phyloP scores from a whole-genome alignment of 306 rosid species.

The Cucumis hystrix region DNA sequence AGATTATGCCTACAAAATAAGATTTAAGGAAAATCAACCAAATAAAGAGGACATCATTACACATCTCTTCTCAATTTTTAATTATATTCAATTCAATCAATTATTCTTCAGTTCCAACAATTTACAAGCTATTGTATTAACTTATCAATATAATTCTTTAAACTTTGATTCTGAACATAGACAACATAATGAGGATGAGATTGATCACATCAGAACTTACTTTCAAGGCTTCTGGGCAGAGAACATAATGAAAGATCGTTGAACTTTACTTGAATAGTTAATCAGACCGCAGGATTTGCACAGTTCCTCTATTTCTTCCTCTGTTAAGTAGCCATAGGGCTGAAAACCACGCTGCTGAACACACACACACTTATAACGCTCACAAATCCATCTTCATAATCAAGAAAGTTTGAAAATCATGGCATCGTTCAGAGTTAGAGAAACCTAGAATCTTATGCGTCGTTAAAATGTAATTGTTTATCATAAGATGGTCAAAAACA shows the following conservation, averaged over 20 bases:
- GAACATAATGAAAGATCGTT: conserved; percentile 66
- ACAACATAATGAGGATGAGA: conserved; percentile 1
- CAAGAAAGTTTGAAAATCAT: background rate
- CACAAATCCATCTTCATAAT: background rate
- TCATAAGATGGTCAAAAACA: background rate
- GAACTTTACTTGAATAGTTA: conserved; percentile 56
- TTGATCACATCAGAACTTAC: background rate
- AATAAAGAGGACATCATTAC: background rate
- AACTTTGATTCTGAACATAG: background rate
- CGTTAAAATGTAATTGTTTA: background rate
- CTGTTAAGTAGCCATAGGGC: conserved; percentile 30
- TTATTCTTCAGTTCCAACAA: background rate
- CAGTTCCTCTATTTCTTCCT: conserved; percentile 60
- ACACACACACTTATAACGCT: background rate
- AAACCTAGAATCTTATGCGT: background rate
- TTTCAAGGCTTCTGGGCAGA: conserved; percentile 57
- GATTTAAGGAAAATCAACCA: background rate
- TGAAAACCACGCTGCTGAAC: conserved; percentile 30
- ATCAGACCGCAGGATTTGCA: conserved; percentile 73
- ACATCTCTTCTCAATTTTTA: background rate
- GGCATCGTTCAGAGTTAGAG: background rate
- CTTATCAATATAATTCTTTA: background rate
- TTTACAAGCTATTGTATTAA: background rate
- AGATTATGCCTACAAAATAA: background rate
- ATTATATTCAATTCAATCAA: background rate